Evolutionary conservation across 2,329 filamentous ascomycete species (phyloP), one percentile per base, ranked within the genome.

Genomic region (Fusarium virguliforme): DNA sequence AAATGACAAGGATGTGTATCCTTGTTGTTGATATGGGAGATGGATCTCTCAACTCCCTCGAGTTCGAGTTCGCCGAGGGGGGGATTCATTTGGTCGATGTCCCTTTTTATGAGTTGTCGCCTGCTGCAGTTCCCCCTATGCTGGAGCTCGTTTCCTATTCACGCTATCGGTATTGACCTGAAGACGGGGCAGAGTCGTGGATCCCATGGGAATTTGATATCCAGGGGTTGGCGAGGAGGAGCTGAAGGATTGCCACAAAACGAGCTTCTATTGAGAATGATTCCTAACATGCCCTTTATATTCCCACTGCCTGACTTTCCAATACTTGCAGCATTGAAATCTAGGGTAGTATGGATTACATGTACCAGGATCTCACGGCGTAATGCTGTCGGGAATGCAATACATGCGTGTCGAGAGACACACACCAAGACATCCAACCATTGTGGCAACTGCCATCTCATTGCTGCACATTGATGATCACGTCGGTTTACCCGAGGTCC

Each of bases 331-430:
- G 12, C 8, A 30, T 50, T 50, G 26, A 4, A 30, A 50, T 50
- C 43, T 7, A 50, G 43, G 26, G 43, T 50, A 30, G 8, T 18
- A 50, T 50, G 43, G 18, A 18, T 26, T 50, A 43, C 24, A 50
- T 18, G 26, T 22, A 50, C 30, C 22, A 13, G 28, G 40, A 50
- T 59, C 32, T 37, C 35, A 10, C 12, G 30, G 28, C 55, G 13
- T 43, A 35, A 26, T 38, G 51, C 51, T 55, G 34, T 13, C 51
- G 34, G 50, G 38, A n/a, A 46, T 35, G 30, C 40, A 34, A 58
- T 58, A 22, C 28, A 28, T 53, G 24, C 32, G 18, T 24, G 18
- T 53, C 32, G 30, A 53, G n/a, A n/a, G 8, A 48, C 4, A n/a
- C 7, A 30, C 13, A 12, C 5, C 6, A 24, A 24, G 12, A 43